These are phyloP conservation scores for Puccinia polysora DNA, from an alignment of 1,284 basidiomycete species.

Conservation along the genomic window DNA sequence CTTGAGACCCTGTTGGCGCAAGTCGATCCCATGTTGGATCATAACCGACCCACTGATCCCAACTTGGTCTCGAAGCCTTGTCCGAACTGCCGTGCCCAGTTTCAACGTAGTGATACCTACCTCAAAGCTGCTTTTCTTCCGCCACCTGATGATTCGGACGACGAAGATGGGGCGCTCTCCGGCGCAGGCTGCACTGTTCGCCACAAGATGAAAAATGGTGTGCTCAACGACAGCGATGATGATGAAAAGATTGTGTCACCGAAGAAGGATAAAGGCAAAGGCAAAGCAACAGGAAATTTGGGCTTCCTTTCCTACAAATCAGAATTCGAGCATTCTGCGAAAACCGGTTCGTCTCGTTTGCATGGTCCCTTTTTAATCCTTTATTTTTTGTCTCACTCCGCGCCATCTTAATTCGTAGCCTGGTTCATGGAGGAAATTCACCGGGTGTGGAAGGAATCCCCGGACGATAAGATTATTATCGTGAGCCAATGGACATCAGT, in stretches of 20 bases:
- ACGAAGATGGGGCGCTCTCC: neutral
- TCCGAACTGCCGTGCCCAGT: constrained; percentile 23
- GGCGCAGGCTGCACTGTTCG: neutral
- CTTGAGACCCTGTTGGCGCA: constrained; percentile 7
- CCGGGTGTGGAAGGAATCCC: constrained; percentile 46
- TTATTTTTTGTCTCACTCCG: neutral
- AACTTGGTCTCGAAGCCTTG: constrained; percentile 17
- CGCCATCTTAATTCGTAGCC: neutral
- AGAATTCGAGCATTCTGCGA: constrained; percentile 9
- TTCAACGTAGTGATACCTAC: constrained; percentile 6
- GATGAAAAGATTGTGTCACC: neutral
- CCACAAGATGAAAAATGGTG: neutral
- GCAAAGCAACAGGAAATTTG: too few species aligned
- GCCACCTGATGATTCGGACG: neutral
- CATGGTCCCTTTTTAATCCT: neutral
- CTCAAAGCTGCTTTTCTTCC: constrained; percentile 18
- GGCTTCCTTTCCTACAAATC: neutral
- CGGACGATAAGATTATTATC: constrained; percentile 63
- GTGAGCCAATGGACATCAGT: constrained; percentile 64
- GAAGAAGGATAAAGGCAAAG: constrained; percentile 5
- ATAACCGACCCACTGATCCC: neutral
- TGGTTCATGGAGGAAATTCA: constrained; percentile 15
- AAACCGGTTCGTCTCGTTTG: constrained; percentile 6
- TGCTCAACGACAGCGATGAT: constrained; percentile 20
- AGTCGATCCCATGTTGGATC: neutral